Evolutionary conservation across 176 grass and related monocot species (phyloP), one percentile per base, ranked within the genome.

Genomic region (Thalia dealbata): DNA sequence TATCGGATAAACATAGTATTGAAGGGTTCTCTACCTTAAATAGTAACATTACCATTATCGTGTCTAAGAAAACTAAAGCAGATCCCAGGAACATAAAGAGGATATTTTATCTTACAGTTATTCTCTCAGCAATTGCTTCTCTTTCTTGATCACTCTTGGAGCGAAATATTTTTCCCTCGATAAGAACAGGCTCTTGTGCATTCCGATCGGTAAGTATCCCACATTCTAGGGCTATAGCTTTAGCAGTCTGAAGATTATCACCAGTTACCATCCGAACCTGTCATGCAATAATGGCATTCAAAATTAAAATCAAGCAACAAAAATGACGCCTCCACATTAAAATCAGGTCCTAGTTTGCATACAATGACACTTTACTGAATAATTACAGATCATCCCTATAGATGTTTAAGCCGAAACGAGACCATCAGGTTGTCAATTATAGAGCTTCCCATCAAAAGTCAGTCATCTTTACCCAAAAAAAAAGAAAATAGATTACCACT

Each of bases 211-310:
- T 81, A 82, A 97, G 85, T 80, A 97, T 92, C n/a, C 90, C 93
- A 19, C 93, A 97, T 67, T 97, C 93, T 45, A 97, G 85, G 52
- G 93, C 87, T 75, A 97, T 97, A 64, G 93, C 89, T 86, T 85
- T 92, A 6, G 93, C 93, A 52, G 90, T 97, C 74, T 97, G 87
- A 74, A 97, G 60, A 75, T 97, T 97, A 75, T 97, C 93, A 22
- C 93, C 93, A 14, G 93, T 97, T 60, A 91, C 83, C 93, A 97
- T 97, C 27, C 93, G 89, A 51, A 97, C 93, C 93, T 97, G 56
- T 71, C 43, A 19, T 59, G 51, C n/a, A 78, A 61, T 25, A 69
- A 61, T 15, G 19, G 44, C 35, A 64, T 64, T 11, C 11, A 14
- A 66, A 27, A 24, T 64, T 27, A 50, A 76, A 19, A 26, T 9